Percentiles rank a stretch among this genome's conserved stretches.
phyloP scores from a whole-genome alignment of 345 rosid genomes.

The Acer yangbiense region DNA sequence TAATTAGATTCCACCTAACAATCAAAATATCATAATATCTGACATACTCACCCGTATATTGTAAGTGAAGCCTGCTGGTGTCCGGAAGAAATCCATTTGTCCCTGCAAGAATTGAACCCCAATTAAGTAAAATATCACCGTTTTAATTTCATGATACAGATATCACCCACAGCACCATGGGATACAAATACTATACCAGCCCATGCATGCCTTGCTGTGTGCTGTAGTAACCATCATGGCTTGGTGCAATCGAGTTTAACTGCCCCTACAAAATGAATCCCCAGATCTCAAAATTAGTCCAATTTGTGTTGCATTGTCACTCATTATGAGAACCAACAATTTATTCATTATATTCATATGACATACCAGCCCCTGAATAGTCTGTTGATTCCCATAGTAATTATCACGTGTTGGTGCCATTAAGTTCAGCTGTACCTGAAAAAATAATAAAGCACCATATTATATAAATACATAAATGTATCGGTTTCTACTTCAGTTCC shows the following conservation, averaged over 20 bases:
- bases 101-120: conserved; percentile 37
- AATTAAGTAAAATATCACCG: not conserved
- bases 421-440: conserved; percentile 60
- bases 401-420: conserved; percentile 65
- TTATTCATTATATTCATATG: not conserved
- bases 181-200: conserved; percentile 39
- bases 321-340: not conserved
- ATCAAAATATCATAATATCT: not conserved
- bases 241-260: conserved; percentile 54
- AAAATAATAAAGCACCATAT: not conserved
- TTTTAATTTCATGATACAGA: not conserved
- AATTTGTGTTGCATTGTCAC: not conserved
- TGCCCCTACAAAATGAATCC: conserved; percentile 44
- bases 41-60: conserved; percentile 52
- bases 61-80: conserved; percentile 41
- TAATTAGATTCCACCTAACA: not conserved
- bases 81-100: conserved; percentile 57
- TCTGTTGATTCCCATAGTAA: conserved; percentile 53
- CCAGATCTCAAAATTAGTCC: conserved; percentile 7
- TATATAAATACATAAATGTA: not conserved
- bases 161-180: not conserved
- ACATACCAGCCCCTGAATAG: conserved; percentile 60
- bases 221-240: conserved; percentile 54
- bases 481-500: not conserved
- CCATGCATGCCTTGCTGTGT: conserved; percentile 57